These are phyloP conservation scores for Pichia membranifaciens DNA, from an alignment of 805 yeast genomes.

Conservation along the genomic window DNA sequence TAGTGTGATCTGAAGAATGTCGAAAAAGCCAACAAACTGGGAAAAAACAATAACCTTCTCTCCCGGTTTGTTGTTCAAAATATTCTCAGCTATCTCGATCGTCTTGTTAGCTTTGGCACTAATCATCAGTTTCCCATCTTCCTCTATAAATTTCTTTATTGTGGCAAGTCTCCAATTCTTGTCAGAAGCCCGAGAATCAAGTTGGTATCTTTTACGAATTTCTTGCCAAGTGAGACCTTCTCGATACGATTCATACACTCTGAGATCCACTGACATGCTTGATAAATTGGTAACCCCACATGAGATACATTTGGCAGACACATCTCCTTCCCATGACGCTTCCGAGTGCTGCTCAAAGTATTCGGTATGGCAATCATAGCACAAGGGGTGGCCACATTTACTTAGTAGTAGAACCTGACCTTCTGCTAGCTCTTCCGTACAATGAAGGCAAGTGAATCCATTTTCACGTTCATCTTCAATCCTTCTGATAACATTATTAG, in stretches of 20 bases:
- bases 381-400: constrained; percentile 73
- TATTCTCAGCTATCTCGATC: constrained; percentile 48
- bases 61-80: constrained; percentile 43
- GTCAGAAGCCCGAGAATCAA: constrained; percentile 23
- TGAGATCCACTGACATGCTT: constrained; percentile 38
- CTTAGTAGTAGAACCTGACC: constrained; percentile 40
- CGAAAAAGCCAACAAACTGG: constrained; percentile 78
- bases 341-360: constrained; percentile 43
- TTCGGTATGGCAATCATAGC: constrained; percentile 50
- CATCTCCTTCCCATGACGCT: constrained; percentile 27
- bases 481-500: constrained; percentile 23
- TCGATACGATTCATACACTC: constrained; percentile 44
- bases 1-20: constrained; percentile 51
- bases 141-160: constrained; percentile 26
- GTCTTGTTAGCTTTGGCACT: constrained; percentile 71
- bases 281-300: constrained; percentile 42
- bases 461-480: constrained; percentile 32
- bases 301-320: constrained; percentile 46
- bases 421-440: constrained; percentile 48
- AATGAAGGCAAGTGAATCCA: constrained; percentile 56
- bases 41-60: constrained; percentile 83
- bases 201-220: constrained; percentile 19
- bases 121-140: constrained; percentile 41
- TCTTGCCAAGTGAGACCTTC: constrained; percentile 26
- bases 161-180: constrained; percentile 22